Evolutionary conservation across 805 yeast genomes (phyloP).

Genomic region (Tetrapisispora phaffii): DNA sequence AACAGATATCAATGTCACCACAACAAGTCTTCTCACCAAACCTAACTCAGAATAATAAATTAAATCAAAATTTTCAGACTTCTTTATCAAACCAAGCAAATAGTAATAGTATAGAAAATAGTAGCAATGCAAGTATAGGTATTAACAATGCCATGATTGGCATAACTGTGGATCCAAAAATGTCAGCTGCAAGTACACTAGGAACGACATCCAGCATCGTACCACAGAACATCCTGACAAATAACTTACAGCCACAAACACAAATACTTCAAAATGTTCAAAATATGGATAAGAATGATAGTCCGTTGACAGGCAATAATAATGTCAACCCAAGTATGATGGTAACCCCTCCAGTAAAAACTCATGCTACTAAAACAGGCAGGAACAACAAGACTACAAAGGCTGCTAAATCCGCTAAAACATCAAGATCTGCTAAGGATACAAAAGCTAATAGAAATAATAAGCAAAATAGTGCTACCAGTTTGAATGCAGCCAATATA

Average conservation of each 20-base stretch:
- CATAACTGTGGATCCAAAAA: not conserved
- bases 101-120: not conserved
- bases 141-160: constrained; percentile 5
- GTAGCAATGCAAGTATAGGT: constrained; percentile 2
- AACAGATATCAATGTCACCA: constrained; percentile 19
- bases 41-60: constrained; percentile 3
- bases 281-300: constrained; percentile 1
- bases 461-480: not conserved
- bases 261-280: constrained; percentile 2
- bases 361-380: not conserved
- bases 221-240: constrained; percentile 21
- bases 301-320: not conserved
- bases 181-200: constrained; percentile 6
- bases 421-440: not conserved
- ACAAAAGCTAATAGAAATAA: not conserved
- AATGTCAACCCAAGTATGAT: not conserved
- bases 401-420: not conserved
- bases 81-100: not conserved
- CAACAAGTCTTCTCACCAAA: constrained; percentile 20
- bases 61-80: not conserved
- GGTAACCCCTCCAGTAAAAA: not conserved
- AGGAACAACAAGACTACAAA: not conserved
- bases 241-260: constrained; percentile 2
- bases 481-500: not conserved
- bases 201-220: constrained; percentile 11